Conservation (phyloP, 345 rosid species). For the Bruguiera parviflora region DNA sequence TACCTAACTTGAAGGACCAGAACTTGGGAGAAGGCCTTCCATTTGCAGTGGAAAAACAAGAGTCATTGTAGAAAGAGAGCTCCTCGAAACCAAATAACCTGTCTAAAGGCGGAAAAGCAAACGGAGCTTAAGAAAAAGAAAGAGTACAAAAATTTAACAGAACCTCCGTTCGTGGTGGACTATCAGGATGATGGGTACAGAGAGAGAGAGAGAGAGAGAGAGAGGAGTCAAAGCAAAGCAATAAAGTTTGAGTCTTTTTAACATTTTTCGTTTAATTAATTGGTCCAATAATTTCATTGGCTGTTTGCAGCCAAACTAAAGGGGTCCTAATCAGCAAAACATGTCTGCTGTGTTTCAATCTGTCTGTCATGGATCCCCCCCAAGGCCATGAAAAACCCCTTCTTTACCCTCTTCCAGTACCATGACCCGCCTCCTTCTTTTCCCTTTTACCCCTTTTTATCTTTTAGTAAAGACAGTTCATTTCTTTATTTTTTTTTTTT, state of each 20-base stretch:
- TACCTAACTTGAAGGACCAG: constrained; percentile 36
- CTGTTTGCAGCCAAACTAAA: neutral
- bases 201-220: constrained; percentile 10
- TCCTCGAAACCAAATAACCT: constrained; percentile 4
- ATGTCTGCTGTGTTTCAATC: neutral
- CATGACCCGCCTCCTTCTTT: neutral
- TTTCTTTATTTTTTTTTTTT: neutral
- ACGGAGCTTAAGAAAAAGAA: constrained; percentile 5
- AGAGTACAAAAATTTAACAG: constrained; percentile 19
- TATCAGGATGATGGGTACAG: constrained; percentile 20
- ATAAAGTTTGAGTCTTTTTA: constrained; percentile 13
- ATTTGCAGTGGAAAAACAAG: constrained; percentile 15
- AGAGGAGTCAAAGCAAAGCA: constrained; percentile 32
- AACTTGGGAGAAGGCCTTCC: neutral
- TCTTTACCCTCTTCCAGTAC: neutral
- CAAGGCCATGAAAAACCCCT: neutral
- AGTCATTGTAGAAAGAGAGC: constrained; percentile 16
- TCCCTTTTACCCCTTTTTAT: too few species aligned
- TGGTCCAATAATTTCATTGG: neutral
- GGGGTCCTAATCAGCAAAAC: neutral
- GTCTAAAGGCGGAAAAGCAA: constrained; percentile 4
- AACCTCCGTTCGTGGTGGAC: constrained; percentile 23
- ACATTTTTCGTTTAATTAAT: neutral
- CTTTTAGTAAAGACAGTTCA: neutral
- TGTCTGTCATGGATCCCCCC: neutral